Evolutionary conservation across 2,329 filamentous ascomycete genomes (phyloP).

Genomic region (Colletotrichum brevisporum): DNA sequence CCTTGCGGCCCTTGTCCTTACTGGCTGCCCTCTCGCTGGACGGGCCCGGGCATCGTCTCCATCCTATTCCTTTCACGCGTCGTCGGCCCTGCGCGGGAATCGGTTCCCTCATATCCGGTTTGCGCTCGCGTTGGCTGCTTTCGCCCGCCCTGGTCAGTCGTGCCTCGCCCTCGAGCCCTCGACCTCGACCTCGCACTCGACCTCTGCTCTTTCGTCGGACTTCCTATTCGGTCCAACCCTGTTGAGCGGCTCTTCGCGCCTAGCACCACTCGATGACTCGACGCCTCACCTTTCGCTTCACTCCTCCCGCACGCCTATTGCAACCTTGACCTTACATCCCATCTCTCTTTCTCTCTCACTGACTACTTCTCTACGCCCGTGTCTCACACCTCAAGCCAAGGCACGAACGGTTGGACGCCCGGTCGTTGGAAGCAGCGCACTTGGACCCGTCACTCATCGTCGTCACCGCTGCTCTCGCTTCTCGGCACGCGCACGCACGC

Average conservation of each 20-base stretch:
- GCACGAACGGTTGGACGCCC: conserved; percentile 22
- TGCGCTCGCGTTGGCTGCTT: neutral
- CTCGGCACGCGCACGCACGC: conserved; percentile 20
- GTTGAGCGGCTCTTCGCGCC: conserved; percentile 38
- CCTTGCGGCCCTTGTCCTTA: conserved; percentile 30
- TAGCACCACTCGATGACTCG: conserved; percentile 38
- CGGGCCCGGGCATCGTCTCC: conserved; percentile 33
- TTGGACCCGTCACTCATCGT: conserved; percentile 28
- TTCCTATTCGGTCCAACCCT: conserved; percentile 37
- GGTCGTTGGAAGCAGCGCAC: conserved; percentile 23
- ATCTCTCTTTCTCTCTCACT: conserved; percentile 15
- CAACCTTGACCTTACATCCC: conserved; percentile 37
- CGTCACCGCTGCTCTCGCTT: conserved; percentile 32
- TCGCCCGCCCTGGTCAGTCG: no score
- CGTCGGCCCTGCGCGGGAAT: conserved; percentile 32
- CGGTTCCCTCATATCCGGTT: conserved; percentile 29
- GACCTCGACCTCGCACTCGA: neutral
- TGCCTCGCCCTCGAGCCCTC: no score
- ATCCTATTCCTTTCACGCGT: conserved; percentile 34
- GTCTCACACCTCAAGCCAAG: conserved; percentile 27
- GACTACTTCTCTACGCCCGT: conserved; percentile 5
- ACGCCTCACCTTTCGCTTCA: conserved; percentile 33
- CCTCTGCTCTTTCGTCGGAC: conserved; percentile 20
- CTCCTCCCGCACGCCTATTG: conserved; percentile 23
- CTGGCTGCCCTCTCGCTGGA: conserved; percentile 35